Base-by-base conservation (phyloP, 2,329 filamentous ascomycete species). In the Diaporthe sp. region DNA sequence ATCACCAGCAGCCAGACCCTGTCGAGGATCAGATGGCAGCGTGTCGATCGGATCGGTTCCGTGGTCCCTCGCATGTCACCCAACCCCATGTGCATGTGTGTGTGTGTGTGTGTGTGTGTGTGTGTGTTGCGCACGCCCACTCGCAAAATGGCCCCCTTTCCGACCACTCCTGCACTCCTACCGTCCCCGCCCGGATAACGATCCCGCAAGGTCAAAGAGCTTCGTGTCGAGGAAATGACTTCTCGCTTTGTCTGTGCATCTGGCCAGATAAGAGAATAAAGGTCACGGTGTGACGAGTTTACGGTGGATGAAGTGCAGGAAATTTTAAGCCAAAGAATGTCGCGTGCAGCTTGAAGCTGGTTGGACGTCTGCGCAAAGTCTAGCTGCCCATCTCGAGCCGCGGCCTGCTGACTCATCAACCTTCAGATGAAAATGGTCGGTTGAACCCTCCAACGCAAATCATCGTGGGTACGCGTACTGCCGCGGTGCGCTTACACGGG, bases 161-260 rank as follows among this genome's bases (percentile, higher is more conserved):
- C 31, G 46, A 53, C 49, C 46, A 68, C 65, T 68, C 65, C 46
- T 39, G 46, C 31, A 53, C 34, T 42, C 34, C 19, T 37, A 9
- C 62, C 31, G 19, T 55, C 65, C 65, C 65, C 65, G 65, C 65
- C 31, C 65, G 65, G 65, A 55, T 55, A 69, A 69, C 51, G 65
- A 39, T 69, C n/a, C 65, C 61, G 25, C 3, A 28, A 37, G 13
- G 49, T 69, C 65, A 69, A 69, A 42, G 65, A 69, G n/a, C 49
- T 69, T 55, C 65, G 65, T 69, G 49, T 69, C 22, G 9, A 17
- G 5, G 4, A 69, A 55, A 69, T 69, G n/a, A 55, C 34, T 49
- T 55, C 46, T 53, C 15, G 22, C 1, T 42, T 13, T 55, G 49
- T 69, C 49, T 69, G 65, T 69, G 65, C 65, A 69, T 55, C 31